Percentiles rank a stretch among this genome's conserved stretches.
Conservation (phyloP, 306 rosid species). For the Herpetospermum pedunculosum region DNA sequence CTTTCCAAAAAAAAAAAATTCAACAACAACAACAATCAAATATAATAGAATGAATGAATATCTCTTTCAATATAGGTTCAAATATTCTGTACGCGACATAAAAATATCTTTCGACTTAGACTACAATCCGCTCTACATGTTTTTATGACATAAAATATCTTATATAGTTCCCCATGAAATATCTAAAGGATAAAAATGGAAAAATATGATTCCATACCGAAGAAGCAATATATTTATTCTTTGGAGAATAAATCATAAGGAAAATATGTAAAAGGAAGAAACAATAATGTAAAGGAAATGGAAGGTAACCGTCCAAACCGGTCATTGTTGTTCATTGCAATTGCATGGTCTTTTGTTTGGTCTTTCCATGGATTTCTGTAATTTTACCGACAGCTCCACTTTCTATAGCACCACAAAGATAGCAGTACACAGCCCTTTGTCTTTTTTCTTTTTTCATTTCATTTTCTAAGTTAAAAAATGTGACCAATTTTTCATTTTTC, state of each 20-base stretch:
- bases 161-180: neutral
- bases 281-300: neutral
- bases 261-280: neutral
- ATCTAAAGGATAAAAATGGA: neutral
- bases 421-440: neutral
- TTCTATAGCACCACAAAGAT: neutral
- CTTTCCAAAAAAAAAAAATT: too few species aligned
- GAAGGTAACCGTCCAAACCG: conserved; percentile 5
- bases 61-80: too few species aligned
- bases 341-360: neutral
- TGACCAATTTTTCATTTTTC: neutral
- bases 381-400: neutral
- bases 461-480: neutral
- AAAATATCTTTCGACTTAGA: too few species aligned
- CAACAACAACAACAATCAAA: too few species aligned
- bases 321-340: neutral
- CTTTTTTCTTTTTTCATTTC: neutral
- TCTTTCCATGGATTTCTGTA: neutral
- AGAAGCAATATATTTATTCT: neutral
- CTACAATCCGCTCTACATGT: too few species aligned
- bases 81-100: too few species aligned
- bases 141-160: neutral
- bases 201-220: neutral
- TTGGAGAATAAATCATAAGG: neutral
- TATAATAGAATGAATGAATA: too few species aligned